Evolutionary conservation across 257 asterid species (phyloP).

Genomic region (Solanum piurae): DNA sequence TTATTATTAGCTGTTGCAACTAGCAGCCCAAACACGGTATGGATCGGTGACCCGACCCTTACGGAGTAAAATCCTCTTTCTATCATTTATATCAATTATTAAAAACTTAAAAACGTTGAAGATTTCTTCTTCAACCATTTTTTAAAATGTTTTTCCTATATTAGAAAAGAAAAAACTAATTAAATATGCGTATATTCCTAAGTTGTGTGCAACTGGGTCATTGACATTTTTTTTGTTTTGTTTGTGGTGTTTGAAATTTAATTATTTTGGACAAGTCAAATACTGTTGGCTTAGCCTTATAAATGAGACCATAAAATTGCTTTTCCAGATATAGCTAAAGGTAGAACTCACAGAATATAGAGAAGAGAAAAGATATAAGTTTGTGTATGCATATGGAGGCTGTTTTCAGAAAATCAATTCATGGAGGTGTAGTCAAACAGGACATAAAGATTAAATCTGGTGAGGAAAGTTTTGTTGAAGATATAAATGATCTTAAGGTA

Average conservation of each 20-base stretch:
- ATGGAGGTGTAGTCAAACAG: constrained; percentile 17
- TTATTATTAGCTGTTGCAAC: neutral
- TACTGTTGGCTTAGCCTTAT: constrained; percentile 42
- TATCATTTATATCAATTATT: constrained; percentile 3
- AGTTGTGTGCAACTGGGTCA: constrained; percentile 31
- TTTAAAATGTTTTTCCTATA: neutral
- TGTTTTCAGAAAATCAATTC: constrained; percentile 26
- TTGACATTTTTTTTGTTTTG: constrained; percentile 51
- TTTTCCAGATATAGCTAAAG: constrained; percentile 7
- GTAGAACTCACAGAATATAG: neutral
- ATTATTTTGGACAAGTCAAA: constrained; percentile 48
- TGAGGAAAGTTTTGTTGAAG: constrained; percentile 32
- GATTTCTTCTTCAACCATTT: constrained; percentile 45
- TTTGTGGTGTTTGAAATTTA: constrained; percentile 25
- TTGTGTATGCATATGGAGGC: constrained; percentile 24
- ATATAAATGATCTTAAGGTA: constrained; percentile 42
- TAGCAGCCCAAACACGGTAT: neutral
- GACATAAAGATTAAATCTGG: constrained; percentile 32
- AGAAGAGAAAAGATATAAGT: neutral
- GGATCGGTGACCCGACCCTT: constrained; percentile 15
- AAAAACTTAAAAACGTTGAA: constrained; percentile 89
- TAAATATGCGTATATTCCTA: neutral
- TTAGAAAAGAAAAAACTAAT: neutral
- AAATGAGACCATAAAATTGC: constrained; percentile 20
- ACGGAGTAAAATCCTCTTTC: constrained; percentile 25